A percentile compares a stretch with the other conserved stretches of the same genome.
phyloP scores from a whole-genome alignment of 495 filamentous ascomycete species.

The Schizothecium vesticola region DNA sequence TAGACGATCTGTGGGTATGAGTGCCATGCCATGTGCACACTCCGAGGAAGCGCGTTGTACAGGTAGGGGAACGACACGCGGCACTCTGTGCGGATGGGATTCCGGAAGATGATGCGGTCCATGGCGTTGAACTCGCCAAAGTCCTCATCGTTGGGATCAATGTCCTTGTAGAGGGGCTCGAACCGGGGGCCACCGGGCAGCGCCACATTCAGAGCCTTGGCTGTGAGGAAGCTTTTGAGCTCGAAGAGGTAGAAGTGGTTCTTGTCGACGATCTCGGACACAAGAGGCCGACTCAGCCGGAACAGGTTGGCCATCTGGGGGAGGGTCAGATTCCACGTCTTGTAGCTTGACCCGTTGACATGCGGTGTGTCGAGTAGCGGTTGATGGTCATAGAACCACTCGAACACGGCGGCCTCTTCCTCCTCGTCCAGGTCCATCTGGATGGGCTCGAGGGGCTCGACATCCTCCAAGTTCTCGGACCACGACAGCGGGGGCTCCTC shows the following conservation, averaged over 20 bases:
- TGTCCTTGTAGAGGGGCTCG: slow-evolving; percentile 97
- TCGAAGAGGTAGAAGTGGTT: slow-evolving; percentile 99
- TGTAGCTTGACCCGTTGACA: slow-evolving; percentile 96
- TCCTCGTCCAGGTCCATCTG: slow-evolving; percentile 97
- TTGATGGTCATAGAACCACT: slow-evolving; percentile 97
- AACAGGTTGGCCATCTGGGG: slow-evolving; percentile 96
- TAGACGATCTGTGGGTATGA: slow-evolving; percentile 92
- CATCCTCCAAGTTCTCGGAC: slow-evolving; percentile 98
- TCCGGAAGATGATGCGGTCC: slow-evolving; percentile 97
- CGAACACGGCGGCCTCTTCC: slow-evolving; percentile 86
- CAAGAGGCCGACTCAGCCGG: slow-evolving; percentile 81
- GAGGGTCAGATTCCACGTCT: slow-evolving; percentile 87
- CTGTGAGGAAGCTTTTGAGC: slow-evolving; percentile 87
- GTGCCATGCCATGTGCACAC: slow-evolving; percentile 90
- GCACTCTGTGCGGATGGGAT: slow-evolving; percentile 93
- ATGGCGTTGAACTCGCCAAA: slow-evolving; percentile 99
- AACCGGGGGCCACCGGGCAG: slow-evolving; percentile 96
- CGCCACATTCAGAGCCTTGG: slow-evolving; percentile 95
- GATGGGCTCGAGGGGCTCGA: slow-evolving; percentile 95
- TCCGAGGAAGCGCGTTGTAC: slow-evolving; percentile 93
- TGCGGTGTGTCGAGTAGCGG: slow-evolving; percentile 88
- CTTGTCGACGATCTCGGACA: slow-evolving; percentile 88
- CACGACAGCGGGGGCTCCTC: slow-evolving; percentile 96
- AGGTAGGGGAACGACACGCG: slow-evolving; percentile 90
- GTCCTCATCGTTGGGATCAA: slow-evolving; percentile 98